Evolutionary conservation across 345 rosid genomes (phyloP), one percentile per base, ranked within the genome.

Genomic region (Carallia brachiata): DNA sequence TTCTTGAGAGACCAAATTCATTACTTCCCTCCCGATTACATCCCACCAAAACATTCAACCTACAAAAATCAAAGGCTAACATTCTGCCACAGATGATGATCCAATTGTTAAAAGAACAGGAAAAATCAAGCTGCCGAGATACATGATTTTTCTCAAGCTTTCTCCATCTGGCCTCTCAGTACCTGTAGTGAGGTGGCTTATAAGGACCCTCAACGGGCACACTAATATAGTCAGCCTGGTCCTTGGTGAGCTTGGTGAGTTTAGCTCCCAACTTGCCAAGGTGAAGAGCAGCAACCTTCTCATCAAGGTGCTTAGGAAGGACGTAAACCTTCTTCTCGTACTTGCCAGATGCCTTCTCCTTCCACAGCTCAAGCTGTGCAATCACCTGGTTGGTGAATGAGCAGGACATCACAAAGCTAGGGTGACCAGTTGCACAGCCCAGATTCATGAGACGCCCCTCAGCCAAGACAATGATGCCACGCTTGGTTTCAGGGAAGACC

Each of bases 311-410:
- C 87, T 93, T 93, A 2, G 98, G 98, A 71, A 93, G 63, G 48
- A 93, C 93, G 19, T 93, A 93, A 50, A 93, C 98, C 88, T 93
- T 85, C 90, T 90, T 93, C 87, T 93, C 90, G 8, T 93, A 93
- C 79, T 93, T 93, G 19, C 97, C 97, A 0, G 79, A 74, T 30
- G 65, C 37, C 76, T 80, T 93, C 89, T 93, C 97, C 19, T 75
- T 86, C 98, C 98, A 93, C 27, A 93, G 86, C 90, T 93, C 98
- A 0, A 90, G 92, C 87, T 90, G 98, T 2, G 98, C 97, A 71
- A 93, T 93, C 84, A 93, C 98, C 71, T 93, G 98, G 89, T 93
- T 93, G 50, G 98, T 93, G 96, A 93, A 93, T 6, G 98, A 93
- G 86, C 98, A 90, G 0, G 98, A 93, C 98, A 93, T 93, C 54